Base-by-base conservation (phyloP, 257 asterid genomes). In the Eustoma russellianum region DNA sequence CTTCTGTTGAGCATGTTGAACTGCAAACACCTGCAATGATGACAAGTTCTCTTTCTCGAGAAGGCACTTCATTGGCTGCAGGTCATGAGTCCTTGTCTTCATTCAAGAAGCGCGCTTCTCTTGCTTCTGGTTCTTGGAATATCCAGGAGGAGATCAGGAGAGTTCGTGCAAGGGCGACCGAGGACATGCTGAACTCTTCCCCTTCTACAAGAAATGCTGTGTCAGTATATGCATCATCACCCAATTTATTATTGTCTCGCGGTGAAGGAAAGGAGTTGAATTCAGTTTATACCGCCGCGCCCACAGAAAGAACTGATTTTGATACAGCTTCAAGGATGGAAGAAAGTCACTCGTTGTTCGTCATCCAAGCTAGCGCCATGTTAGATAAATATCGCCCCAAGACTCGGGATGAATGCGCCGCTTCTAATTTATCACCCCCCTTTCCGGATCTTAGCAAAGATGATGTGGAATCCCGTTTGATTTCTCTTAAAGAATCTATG, bases 41-140 rank as follows among this genome's bases (percentile, higher is more conserved):
- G 48, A 67, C 62, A 59, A 61, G 52, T 63, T 76, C 75, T 64
- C 78, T 77, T 68, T 72, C 65, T 44, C 59, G 55, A 33, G 93
- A 81, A 67, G 85, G 75, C 66, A 55, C 86, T 19, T 59, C 67
- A 15, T 61, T 55, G 64, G 69, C 88, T 62, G 80, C 52, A 54
- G 75, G 74, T 61, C 73, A 52, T 43, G 82, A 64, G 59, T 78
- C 77, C 48, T 11, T 52, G 24, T 71, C 86, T 46, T 78, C 83
- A 24, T 78, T 73, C 15, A 82, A 76, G 96, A 77, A 72, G 67
- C 76, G 73, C 60, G 74, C 55, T 66, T 77, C 79, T 70, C 77
- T 75, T 70, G 75, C 88, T 48, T 77, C 93, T 62, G 94, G 93
- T 49, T 71, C 94, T 19, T 92, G 94, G 93, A 79, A 88, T 74